Conservation (phyloP, 768 basidiomycete genomes). For the Boletus vermiculosoides region DNA sequence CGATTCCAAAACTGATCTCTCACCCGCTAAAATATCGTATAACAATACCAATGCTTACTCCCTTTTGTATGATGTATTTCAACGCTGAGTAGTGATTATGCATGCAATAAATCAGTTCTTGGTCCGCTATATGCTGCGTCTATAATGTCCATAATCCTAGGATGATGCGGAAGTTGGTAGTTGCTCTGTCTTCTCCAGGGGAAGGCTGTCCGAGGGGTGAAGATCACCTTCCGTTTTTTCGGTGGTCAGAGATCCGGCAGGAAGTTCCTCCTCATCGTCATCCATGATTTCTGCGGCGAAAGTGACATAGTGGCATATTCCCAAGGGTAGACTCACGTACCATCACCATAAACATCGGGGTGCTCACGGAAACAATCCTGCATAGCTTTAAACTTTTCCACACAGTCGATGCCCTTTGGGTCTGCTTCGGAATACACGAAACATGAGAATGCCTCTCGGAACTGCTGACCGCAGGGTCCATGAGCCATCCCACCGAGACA, state of each 20-base stretch:
- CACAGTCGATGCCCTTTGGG: constrained; percentile 96
- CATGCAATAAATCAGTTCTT: constrained; percentile 27
- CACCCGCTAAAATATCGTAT: constrained; percentile 6
- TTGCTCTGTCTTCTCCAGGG: constrained; percentile 11
- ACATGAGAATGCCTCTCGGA: constrained; percentile 95
- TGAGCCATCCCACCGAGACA: constrained; percentile 99
- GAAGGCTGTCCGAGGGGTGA: constrained; percentile 1
- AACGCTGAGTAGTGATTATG: constrained; percentile 32
- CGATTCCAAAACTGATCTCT: constrained; percentile 48
- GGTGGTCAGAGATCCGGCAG: background rate
- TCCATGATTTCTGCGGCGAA: constrained; percentile 57
- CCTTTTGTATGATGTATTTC: constrained; percentile 18
- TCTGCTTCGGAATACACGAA: constrained; percentile 93
- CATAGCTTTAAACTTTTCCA: constrained; percentile 97
- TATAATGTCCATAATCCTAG: constrained; percentile 21
- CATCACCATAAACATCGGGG: constrained; percentile 94
- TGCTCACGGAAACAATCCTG: constrained; percentile 96
- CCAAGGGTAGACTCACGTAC: constrained; percentile 44
- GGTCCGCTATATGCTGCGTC: constrained; percentile 19
- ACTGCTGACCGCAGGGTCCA: constrained; percentile 91
- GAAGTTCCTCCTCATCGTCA: constrained; percentile 55
- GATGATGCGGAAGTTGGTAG: constrained; percentile 13
- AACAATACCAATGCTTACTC: constrained; percentile 3
- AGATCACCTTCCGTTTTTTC: constrained; percentile 10
- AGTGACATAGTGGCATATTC: constrained; percentile 4